Conservation (phyloP, 2,329 filamentous ascomycete genomes). For the Ophiostoma sp. region DNA sequence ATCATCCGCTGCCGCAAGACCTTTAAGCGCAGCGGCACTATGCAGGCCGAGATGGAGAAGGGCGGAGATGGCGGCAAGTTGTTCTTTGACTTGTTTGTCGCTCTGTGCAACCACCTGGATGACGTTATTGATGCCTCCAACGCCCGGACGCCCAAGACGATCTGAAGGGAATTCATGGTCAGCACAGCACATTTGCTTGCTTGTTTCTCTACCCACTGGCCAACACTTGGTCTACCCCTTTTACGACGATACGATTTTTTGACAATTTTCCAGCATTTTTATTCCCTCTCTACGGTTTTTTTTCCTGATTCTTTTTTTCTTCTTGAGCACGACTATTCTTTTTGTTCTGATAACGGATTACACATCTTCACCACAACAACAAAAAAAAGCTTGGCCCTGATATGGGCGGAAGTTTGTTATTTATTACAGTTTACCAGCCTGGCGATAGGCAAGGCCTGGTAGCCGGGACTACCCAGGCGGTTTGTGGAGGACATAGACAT, state of each 20-base stretch:
- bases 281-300: slow-evolving; percentile 20
- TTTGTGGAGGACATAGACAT: slow-evolving; percentile 17
- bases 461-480: slow-evolving; percentile 21
- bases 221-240: not conserved
- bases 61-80: slow-evolving; percentile 70
- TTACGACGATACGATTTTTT: slow-evolving; percentile 23
- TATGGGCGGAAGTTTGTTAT: slow-evolving; percentile 12
- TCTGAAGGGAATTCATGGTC: slow-evolving; percentile 38
- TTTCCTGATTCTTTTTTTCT: slow-evolving; percentile 12
- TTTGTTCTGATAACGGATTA: slow-evolving; percentile 8
- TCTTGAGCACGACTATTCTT: not conserved
- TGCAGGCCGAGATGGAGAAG: slow-evolving; percentile 97
- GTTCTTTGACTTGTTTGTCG: slow-evolving; percentile 97
- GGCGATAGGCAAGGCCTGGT: slow-evolving; percentile 12
- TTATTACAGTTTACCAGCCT: not conserved
- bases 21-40: slow-evolving; percentile 96
- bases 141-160: slow-evolving; percentile 53
- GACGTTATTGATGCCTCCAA: slow-evolving; percentile 85
- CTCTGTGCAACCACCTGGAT: slow-evolving; percentile 97
- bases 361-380: slow-evolving; percentile 14
- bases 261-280: slow-evolving; percentile 22
- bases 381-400: slow-evolving; percentile 5
- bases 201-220: not conserved
- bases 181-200: slow-evolving; percentile 1
- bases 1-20: slow-evolving; percentile 96